A percentile compares a stretch with the other conserved stretches of the same genome.
Evolutionary conservation across 2,329 filamentous ascomycete genomes (phyloP).

Genomic region (Neurospora sp.): DNA sequence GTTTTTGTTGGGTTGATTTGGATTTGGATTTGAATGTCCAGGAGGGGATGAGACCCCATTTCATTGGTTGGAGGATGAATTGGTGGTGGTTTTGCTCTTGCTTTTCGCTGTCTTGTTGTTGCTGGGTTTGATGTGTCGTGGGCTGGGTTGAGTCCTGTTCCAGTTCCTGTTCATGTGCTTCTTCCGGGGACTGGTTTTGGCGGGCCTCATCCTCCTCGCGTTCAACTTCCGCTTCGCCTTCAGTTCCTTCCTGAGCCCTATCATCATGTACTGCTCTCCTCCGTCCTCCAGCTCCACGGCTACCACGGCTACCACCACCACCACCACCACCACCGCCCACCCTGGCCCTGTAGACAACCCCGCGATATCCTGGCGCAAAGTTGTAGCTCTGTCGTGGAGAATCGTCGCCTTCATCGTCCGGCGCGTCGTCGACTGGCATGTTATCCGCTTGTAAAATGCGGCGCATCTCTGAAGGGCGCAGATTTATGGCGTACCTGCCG

Average conservation of each 20-base stretch:
- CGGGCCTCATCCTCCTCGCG: background rate
- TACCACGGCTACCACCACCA: slow-evolving; percentile 26
- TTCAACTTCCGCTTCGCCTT: slow-evolving; percentile 4
- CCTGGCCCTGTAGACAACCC: slow-evolving; percentile 76
- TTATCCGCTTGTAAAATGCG: slow-evolving; percentile 62
- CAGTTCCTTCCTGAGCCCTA: slow-evolving; percentile 1
- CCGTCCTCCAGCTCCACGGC: slow-evolving; percentile 9
- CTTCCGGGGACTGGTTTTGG: background rate
- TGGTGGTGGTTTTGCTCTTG: slow-evolving; percentile 29
- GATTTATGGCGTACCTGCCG: slow-evolving; percentile 20
- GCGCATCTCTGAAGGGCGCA: slow-evolving; percentile 66
- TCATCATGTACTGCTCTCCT: slow-evolving; percentile 9
- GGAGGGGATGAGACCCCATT: slow-evolving; percentile 89
- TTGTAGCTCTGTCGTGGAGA: slow-evolving; percentile 72
- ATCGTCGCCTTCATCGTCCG: slow-evolving; percentile 54
- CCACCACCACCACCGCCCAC: slow-evolving; percentile 47
- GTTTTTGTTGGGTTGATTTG: slow-evolving; percentile 55
- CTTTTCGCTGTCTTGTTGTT: background rate
- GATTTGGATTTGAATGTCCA: slow-evolving; percentile 49
- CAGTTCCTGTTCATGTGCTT: slow-evolving; percentile 8
- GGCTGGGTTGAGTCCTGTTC: slow-evolving; percentile 3
- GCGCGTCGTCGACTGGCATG: slow-evolving; percentile 62
- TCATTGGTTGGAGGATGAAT: slow-evolving; percentile 87
- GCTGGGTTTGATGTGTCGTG: background rate
- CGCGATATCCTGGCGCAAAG: slow-evolving; percentile 79